Evolutionary conservation across 2,329 filamentous ascomycete species (phyloP).

Genomic region (Teratosphaeria destructans): DNA sequence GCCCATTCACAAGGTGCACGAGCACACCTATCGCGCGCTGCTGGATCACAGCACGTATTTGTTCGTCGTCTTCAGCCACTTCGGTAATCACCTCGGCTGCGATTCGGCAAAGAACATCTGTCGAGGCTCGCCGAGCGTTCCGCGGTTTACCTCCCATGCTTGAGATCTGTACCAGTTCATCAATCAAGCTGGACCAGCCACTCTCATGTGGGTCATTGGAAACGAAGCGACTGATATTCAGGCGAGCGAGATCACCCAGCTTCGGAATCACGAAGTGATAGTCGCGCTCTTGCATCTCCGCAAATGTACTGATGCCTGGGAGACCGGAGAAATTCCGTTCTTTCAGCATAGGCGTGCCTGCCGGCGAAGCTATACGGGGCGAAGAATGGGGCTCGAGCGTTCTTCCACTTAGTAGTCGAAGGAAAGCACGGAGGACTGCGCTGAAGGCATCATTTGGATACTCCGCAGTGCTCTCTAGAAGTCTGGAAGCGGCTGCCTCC

Average conservation of each 20-base stretch:
- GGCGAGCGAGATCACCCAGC: constrained; percentile 34
- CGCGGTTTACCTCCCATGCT: constrained; percentile 28
- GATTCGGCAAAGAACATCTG: constrained; percentile 40
- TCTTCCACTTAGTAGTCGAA: constrained; percentile 49
- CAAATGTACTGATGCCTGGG: constrained; percentile 32
- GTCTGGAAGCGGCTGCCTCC: constrained; percentile 70
- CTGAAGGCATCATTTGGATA: constrained; percentile 77
- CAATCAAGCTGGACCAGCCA: constrained; percentile 63
- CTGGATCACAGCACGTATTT: constrained; percentile 19
- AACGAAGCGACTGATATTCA: constrained; percentile 52
- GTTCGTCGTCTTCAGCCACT: constrained; percentile 36
- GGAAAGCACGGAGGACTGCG: constrained; percentile 65
- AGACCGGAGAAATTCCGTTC: constrained; percentile 32
- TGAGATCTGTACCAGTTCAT: constrained; percentile 42
- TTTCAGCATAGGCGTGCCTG: constrained; percentile 19
- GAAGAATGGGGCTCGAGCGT: constrained; percentile 3
- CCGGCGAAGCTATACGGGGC: constrained; percentile 9
- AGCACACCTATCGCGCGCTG: constrained; percentile 24
- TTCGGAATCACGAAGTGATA: constrained; percentile 40
- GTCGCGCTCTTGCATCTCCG: constrained; percentile 30
- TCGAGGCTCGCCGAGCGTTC: constrained; percentile 38
- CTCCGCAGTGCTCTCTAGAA: constrained; percentile 86
- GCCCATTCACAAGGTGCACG: constrained; percentile 37
- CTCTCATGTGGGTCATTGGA: constrained; percentile 54
- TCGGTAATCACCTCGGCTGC: constrained; percentile 43